Base-by-base conservation (phyloP, 2,329 filamentous ascomycete species). In the Mariannaea elegans region DNA sequence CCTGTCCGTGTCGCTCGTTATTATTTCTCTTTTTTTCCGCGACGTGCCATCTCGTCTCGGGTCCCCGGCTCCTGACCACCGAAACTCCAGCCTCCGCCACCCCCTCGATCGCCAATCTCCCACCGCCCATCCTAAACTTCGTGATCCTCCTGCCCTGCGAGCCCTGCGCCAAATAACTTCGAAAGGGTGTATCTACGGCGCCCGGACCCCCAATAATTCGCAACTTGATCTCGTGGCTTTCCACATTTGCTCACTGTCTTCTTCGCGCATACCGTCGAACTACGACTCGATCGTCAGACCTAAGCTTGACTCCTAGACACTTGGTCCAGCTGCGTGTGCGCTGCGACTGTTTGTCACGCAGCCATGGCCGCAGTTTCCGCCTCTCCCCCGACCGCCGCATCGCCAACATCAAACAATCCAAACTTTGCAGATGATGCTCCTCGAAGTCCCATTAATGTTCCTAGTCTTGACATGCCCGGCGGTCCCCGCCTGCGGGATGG, bases 401-500 rank as follows among this genome's bases (percentile, higher is more conserved):
- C 75, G 46, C 62, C 73, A 31, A 69, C 56, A 34, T 54, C 61
- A 31, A 68, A 72, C 63, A 58, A 62, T 52, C 45, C 61, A 45
- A 44, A 59, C 31, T 53, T 55, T n/a, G 41, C 66, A 24, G 65
- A 68, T 49, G 59, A 65, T 49, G 60, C 65, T 27, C 53, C 62
- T 32, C 69, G 76, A 56, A 80, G 78, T 57, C 77, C 78, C n/a
- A 63, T 80, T 32, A 71, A 77, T 24, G 65, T 72, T 14, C 56
- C 73, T n/a, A 58, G 65, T 45, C 56, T 72, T 45, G 63, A 67
- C 16, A 52, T 64, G 21, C 55, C 63, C 36, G 77, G 77, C 49
- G 78, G 78, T 18, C 78, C 82, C 21, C 77, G 78, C 59, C 75
- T 87, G 59, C 80, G 81, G 61, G 80, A 82, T 49, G 78, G 80